A percentile compares a stretch with the other conserved stretches of the same genome.
Conservation (phyloP, 176 grass and related monocot genomes). For the Juncus inflexus region DNA sequence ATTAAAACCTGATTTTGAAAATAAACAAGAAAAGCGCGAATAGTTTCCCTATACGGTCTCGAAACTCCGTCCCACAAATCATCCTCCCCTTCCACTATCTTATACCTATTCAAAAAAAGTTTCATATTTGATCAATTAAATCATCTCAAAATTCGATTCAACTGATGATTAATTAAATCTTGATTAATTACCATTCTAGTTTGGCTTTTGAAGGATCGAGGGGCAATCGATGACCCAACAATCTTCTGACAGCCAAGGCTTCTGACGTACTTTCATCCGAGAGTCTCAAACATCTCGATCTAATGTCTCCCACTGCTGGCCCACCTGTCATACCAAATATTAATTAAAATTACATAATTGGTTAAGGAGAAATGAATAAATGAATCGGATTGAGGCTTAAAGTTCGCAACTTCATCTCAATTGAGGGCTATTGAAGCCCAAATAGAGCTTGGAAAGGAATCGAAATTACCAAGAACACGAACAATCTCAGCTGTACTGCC, state of each 20-base stretch:
- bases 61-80: constrained; percentile 91
- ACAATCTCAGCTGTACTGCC: constrained; percentile 98
- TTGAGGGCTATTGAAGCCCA: neutral
- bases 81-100: constrained; percentile 88
- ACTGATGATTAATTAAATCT: constrained; percentile 1
- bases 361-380: constrained; percentile 2
- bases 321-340: constrained; percentile 49
- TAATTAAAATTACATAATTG: neutral
- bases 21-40: constrained; percentile 85
- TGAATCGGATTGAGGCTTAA: constrained; percentile 5
- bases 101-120: constrained; percentile 50
- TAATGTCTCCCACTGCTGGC: constrained; percentile 93
- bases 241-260: constrained; percentile 72
- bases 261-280: constrained; percentile 93
- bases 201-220: constrained; percentile 75
- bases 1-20: constrained; percentile 76
- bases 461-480: constrained; percentile 68
- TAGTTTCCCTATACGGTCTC: constrained; percentile 85
- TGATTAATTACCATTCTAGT: constrained; percentile 55
- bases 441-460: neutral
- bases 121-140: constrained; percentile 17
- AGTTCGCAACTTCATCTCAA: neutral
- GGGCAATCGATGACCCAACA: constrained; percentile 91
- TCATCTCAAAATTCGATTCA: constrained; percentile 24
- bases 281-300: constrained; percentile 95